Evolutionary conservation across 352 stramenopile genomes (phyloP).

Genomic region (Pythium dissotocum): DNA sequence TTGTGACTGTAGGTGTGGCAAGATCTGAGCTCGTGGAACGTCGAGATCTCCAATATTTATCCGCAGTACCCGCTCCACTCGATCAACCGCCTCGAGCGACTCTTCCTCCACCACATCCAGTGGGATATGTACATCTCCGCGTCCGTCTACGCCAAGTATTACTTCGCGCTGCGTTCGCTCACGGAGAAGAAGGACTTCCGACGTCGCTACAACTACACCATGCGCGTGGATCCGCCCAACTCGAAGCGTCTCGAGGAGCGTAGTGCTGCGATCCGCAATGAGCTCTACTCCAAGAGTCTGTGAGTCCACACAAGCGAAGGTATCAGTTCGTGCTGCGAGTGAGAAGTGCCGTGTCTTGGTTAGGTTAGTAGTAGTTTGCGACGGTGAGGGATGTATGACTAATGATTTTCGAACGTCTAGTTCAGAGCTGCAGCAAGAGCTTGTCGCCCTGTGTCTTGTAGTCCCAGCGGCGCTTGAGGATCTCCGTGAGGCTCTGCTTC

Average conservation of each 20-base stretch:
- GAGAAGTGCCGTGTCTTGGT: not conserved
- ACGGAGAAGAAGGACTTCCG: constrained; percentile 92
- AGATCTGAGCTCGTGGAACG: constrained; percentile 98
- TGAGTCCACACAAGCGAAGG: too few relatives aligned
- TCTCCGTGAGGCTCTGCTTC: constrained; percentile 56
- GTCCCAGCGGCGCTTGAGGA: constrained; percentile 80
- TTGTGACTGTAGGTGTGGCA: constrained; percentile 91
- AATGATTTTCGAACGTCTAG: not conserved
- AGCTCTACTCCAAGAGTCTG: constrained; percentile 87
- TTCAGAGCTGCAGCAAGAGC: constrained; percentile 48
- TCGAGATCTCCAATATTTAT: constrained; percentile 98
- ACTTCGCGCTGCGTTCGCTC: constrained; percentile 96
- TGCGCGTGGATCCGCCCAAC: constrained; percentile 85
- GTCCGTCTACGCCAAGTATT: constrained; percentile 97
- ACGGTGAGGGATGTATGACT: constrained; percentile 1
- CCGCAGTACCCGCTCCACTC: constrained; percentile 96
- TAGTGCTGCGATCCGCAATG: constrained; percentile 75
- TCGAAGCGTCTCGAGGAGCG: constrained; percentile 86
- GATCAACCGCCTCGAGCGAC: constrained; percentile 97
- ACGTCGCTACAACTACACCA: constrained; percentile 88
- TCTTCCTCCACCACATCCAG: constrained; percentile 97
- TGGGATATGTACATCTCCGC: constrained; percentile 98
- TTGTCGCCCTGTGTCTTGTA: constrained; percentile 84
- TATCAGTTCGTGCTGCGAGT: too few relatives aligned
- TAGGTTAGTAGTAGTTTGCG: not conserved